phyloP scores from a whole-genome alignment of 306 rosid species.

The Nissolia schottii region DNA sequence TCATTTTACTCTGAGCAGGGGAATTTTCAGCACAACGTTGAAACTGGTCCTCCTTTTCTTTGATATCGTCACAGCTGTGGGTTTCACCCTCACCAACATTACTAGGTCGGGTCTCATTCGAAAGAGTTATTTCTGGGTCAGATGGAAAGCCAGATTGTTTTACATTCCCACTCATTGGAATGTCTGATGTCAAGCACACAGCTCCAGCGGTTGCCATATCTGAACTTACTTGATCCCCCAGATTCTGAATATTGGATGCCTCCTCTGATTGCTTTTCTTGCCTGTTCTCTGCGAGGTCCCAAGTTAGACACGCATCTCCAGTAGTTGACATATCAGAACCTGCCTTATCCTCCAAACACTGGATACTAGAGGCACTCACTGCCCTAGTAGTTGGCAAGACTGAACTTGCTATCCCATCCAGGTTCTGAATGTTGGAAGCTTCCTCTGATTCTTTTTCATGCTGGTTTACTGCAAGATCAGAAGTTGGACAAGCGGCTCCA shows the following conservation, averaged over 20 bases:
- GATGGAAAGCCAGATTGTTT: constrained; percentile 23
- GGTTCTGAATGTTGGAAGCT: not conserved
- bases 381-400: not conserved
- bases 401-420: not conserved
- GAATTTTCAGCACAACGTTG: constrained; percentile 28
- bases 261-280: constrained; percentile 26
- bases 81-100: constrained; percentile 25
- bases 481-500: not conserved
- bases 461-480: not conserved
- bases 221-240: constrained; percentile 21
- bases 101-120: constrained; percentile 28
- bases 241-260: constrained; percentile 13
- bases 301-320: not conserved
- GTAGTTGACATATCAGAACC: constrained; percentile 14
- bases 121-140: constrained; percentile 23
- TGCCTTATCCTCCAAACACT: constrained; percentile 19
- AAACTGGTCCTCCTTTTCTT: constrained; percentile 32
- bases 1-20: constrained; percentile 16
- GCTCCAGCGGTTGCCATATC: constrained; percentile 20
- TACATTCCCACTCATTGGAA: constrained; percentile 28
- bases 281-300: not conserved
- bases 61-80: constrained; percentile 7
- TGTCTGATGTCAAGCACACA: constrained; percentile 3
- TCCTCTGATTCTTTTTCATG: not conserved
- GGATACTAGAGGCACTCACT: constrained; percentile 9